Percentiles rank a stretch among this genome's conserved stretches.
phyloP scores from a whole-genome alignment of 768 basidiomycete species.

The Auricularia auricula-judae region DNA sequence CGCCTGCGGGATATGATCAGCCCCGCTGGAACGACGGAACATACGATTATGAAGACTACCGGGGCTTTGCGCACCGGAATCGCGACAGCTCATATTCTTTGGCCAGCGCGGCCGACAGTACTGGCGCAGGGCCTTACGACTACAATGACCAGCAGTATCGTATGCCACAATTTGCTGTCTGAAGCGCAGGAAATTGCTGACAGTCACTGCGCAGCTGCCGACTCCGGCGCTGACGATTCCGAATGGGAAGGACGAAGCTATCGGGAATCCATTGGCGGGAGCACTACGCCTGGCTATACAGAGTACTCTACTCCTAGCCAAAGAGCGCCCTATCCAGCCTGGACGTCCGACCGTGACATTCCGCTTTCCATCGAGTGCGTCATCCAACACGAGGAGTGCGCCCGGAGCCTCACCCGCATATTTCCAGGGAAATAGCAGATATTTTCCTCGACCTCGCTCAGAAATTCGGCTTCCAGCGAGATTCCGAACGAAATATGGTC shows the following conservation, averaged over 20 bases:
- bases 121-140: not conserved
- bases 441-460: slow-evolving; percentile 96
- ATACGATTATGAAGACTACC: not conserved
- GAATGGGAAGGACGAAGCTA: not conserved
- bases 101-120: not conserved
- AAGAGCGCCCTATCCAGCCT: slow-evolving; percentile 70
- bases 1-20: not conserved
- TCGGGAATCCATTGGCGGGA: not conserved
- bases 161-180: not conserved
- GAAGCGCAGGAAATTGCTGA: not conserved
- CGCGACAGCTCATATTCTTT: not conserved
- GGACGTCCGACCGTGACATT: slow-evolving; percentile 86
- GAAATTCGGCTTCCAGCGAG: slow-evolving; percentile 97
- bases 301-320: slow-evolving; percentile 18
- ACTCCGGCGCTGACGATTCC: not conserved
- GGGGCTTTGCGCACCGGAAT: not conserved
- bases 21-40: not conserved
- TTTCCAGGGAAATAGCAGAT: slow-evolving; percentile 75
- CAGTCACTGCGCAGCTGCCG: not conserved
- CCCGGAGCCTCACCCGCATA: not conserved
- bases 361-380: slow-evolving; percentile 80
- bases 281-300: not conserved
- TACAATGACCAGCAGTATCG: not conserved
- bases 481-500: slow-evolving; percentile 93
- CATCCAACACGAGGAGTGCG: not conserved